A percentile compares a stretch with the other conserved stretches of the same genome.
phyloP scores from a whole-genome alignment of 106 monocot species.

The Alisma plantagoaquatica region DNA sequence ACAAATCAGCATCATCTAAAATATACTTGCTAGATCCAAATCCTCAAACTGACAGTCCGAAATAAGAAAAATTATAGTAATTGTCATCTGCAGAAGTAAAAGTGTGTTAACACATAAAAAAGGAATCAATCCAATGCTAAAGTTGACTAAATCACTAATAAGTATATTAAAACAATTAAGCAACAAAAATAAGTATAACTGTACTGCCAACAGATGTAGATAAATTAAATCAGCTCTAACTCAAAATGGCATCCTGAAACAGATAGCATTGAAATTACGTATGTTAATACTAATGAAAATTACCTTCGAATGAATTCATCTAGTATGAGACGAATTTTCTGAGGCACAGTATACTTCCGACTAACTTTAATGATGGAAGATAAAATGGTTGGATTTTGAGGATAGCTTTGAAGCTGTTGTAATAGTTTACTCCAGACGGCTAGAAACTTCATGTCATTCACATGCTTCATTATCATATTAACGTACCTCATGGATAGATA shows the following conservation, averaged over 20 bases:
- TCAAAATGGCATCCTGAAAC: neutral
- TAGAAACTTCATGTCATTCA: constrained; percentile 41
- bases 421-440: constrained; percentile 40
- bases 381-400: constrained; percentile 58
- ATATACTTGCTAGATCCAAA: too few relatives aligned
- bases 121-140: too few relatives aligned
- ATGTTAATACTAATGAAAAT: too few relatives aligned
- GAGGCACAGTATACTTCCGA: constrained; percentile 40
- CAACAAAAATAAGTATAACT: neutral
- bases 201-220: neutral
- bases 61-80: too few relatives aligned
- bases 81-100: too few relatives aligned
- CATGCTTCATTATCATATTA: constrained; percentile 43
- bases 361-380: constrained; percentile 43
- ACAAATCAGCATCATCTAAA: too few relatives aligned
- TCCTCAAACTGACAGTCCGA: too few relatives aligned
- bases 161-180: neutral
- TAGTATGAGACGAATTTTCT: constrained; percentile 51
- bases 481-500: constrained; percentile 50
- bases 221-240: neutral
- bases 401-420: constrained; percentile 66
- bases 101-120: too few relatives aligned
- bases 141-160: too few relatives aligned
- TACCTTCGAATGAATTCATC: constrained; percentile 72
- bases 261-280: too few relatives aligned